A percentile compares a stretch with the other conserved stretches of the same genome.
Evolutionary conservation across 495 filamentous ascomycete genomes (phyloP).

Genomic region (Coniosporium apollinis): DNA sequence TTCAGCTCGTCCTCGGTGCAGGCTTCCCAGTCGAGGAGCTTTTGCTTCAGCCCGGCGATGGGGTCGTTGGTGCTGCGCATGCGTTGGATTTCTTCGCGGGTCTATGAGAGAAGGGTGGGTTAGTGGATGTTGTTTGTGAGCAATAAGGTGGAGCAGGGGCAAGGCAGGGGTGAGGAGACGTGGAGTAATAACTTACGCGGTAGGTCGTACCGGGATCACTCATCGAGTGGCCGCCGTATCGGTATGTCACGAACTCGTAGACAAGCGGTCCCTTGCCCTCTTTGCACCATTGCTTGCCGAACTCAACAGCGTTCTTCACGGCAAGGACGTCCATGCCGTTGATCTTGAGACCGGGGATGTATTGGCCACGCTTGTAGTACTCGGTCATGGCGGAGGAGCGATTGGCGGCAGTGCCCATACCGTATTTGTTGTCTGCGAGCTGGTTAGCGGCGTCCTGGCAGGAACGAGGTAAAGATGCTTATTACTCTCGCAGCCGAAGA

Average conservation of each 20-base stretch:
- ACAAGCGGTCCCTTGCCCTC: conserved; percentile 81
- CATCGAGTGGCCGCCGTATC: conserved; percentile 98
- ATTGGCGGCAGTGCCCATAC: conserved; percentile 95
- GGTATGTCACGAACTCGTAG: conserved; percentile 97
- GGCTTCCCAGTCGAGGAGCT: conserved; percentile 89
- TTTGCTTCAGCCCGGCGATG: conserved; percentile 94
- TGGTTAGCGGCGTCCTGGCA: conserved; percentile 6
- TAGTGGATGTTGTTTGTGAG: conserved; percentile 1
- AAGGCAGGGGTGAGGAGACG: background rate
- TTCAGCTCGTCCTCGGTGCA: conserved; percentile 94
- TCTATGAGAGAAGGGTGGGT: conserved; percentile 20
- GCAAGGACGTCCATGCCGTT: conserved; percentile 99
- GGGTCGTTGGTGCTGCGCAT: conserved; percentile 98
- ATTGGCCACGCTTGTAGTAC: conserved; percentile 99
- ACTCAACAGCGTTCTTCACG: conserved; percentile 86
- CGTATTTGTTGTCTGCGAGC: conserved; percentile 90
- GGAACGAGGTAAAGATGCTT: background rate
- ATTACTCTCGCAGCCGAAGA: conserved; percentile 95
- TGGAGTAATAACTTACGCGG: conserved; percentile 40
- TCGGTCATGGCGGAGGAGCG: conserved; percentile 90
- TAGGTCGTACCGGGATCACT: conserved; percentile 98
- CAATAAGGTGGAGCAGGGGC: background rate
- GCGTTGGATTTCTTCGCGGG: conserved; percentile 96
- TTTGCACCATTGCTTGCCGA: conserved; percentile 71
- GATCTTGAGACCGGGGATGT: conserved; percentile 97